phyloP scores from a whole-genome alignment of 306 rosid species.

The Astragalus glycyphyllos region DNA sequence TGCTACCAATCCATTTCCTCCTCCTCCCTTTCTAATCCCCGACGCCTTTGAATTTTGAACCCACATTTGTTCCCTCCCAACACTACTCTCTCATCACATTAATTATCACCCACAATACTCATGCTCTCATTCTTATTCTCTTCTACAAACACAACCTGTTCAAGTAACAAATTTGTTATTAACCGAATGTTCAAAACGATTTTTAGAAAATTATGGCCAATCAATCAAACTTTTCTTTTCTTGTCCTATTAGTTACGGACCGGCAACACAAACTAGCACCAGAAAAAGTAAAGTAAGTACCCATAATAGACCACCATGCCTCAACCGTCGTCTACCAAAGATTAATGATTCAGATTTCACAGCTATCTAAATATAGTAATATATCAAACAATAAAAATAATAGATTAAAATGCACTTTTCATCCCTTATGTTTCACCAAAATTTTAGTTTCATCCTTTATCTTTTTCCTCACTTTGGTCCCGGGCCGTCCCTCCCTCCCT shows the following conservation, averaged over 20 bases:
- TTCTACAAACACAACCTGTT: not conserved
- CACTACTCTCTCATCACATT: not conserved
- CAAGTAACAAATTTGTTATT: conserved; percentile 1
- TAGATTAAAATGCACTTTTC: no score
- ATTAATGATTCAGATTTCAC: not conserved
- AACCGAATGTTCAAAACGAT: conserved; percentile 30
- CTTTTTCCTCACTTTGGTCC: no score
- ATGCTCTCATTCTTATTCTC: not conserved
- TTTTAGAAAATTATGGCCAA: conserved; percentile 37
- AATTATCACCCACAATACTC: not conserved
- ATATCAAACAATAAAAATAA: no score
- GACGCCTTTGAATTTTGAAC: conserved; percentile 40
- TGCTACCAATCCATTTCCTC: conserved; percentile 79
- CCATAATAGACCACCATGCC: conserved; percentile 24
- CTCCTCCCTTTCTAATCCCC: conserved; percentile 49
- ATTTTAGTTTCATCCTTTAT: no score
- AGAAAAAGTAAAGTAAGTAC: not conserved
- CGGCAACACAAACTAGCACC: not conserved
- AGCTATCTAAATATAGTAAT: not conserved
- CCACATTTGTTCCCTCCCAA: conserved; percentile 62
- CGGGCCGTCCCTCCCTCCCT: no score
- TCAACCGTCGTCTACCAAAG: not conserved
- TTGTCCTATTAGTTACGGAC: conserved; percentile 20
- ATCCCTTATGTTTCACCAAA: no score
- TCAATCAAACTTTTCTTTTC: conserved; percentile 51